phyloP scores from a whole-genome alignment of 768 basidiomycete species.

The Macrolepiota albuminosa region DNA sequence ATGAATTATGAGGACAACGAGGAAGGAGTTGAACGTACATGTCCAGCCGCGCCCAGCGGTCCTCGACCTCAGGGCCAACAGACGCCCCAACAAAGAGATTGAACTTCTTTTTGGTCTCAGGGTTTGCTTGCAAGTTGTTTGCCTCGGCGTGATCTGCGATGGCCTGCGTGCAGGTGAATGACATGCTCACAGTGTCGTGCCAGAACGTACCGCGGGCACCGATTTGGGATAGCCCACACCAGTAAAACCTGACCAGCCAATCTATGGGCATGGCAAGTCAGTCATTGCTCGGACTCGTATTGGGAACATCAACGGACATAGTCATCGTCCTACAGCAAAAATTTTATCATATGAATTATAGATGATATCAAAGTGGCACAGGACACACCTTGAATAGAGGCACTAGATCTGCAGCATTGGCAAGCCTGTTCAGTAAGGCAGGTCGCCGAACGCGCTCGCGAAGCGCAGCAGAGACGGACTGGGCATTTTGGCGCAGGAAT shows the following conservation, averaged over 20 bases:
- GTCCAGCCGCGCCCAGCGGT: conserved; percentile 42
- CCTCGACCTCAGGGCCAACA: conserved; percentile 45
- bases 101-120: conserved; percentile 39
- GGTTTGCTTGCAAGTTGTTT: conserved; percentile 39
- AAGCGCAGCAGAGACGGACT: conserved; percentile 29
- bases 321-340: conserved; percentile 34
- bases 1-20: neutral
- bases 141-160: conserved; percentile 40
- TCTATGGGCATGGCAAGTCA: conserved; percentile 21
- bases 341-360: neutral
- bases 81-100: conserved; percentile 45
- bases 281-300: neutral
- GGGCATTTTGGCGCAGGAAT: conserved; percentile 22
- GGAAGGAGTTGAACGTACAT: conserved; percentile 27
- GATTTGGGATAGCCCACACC: conserved; percentile 47
- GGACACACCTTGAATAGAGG: conserved; percentile 35
- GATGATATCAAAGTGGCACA: neutral
- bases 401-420: conserved; percentile 32
- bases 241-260: conserved; percentile 48
- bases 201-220: conserved; percentile 33
- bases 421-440: conserved; percentile 30
- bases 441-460: conserved; percentile 38
- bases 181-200: neutral
- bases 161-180: conserved; percentile 23
- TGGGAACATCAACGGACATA: conserved; percentile 32